Evolutionary conservation across 2,329 filamentous ascomycete genomes (phyloP).

Genomic region (Polytolypa hystricis): DNA sequence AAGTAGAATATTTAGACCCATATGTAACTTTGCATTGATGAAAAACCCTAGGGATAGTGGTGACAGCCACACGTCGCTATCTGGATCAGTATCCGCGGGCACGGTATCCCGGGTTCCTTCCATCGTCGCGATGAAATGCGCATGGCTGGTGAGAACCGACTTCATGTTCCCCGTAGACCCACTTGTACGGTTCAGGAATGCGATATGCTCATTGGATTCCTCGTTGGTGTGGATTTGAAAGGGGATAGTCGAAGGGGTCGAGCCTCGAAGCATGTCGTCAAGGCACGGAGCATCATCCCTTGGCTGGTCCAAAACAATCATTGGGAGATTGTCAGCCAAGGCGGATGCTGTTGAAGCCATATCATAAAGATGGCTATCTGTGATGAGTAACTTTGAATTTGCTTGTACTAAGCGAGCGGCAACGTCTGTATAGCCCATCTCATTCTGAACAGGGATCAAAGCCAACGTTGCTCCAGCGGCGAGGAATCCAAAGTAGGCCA

Average conservation of each 20-base stretch:
- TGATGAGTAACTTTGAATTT: constrained; percentile 16
- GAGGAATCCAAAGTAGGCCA: constrained; percentile 15
- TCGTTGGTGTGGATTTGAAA: too few species aligned
- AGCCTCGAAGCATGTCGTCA: too few species aligned
- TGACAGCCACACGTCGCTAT: constrained; percentile 16
- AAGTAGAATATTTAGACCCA: constrained; percentile 18
- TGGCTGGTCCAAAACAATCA: too few species aligned
- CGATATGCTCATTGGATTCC: constrained; percentile 10
- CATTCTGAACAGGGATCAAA: constrained; percentile 16
- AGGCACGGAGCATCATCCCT: too few species aligned
- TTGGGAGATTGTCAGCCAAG: too few species aligned
- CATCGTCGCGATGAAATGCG: constrained; percentile 15
- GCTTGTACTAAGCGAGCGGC: constrained; percentile 15
- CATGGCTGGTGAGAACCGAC: constrained; percentile 15
- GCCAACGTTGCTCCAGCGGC: constrained; percentile 17
- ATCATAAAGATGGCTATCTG: constrained; percentile 11
- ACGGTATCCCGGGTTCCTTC: constrained; percentile 15
- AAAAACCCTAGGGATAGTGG: constrained; percentile 17
- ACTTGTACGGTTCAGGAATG: constrained; percentile 16
- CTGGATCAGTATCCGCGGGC: constrained; percentile 15
- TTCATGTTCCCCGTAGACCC: constrained; percentile 15
- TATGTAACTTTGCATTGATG: constrained; percentile 20
- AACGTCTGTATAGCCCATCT: constrained; percentile 13
- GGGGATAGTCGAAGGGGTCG: too few species aligned
- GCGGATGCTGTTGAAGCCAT: too few species aligned